Base-by-base conservation (phyloP, 2,329 filamentous ascomycete genomes). In the Aspergillus sp. region DNA sequence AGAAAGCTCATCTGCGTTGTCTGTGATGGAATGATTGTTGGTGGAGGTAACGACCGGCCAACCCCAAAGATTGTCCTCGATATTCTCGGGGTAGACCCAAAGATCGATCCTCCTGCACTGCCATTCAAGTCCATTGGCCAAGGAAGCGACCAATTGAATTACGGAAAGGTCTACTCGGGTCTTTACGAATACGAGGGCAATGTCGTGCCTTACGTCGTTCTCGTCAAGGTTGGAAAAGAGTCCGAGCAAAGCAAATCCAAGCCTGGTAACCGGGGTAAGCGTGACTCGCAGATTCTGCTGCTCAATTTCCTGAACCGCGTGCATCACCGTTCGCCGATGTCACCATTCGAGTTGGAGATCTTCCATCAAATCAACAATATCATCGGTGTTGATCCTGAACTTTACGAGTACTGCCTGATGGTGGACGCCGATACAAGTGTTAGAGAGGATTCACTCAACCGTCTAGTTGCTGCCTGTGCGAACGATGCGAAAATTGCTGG, bases 351-450 rank as follows among this genome's bases (percentile, higher is more conserved):
- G 65, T 74, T 98, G 37, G 93, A 98, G 67, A 95, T 97, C 77
- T 97, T 96, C 75, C 93, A 98, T 62, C 93, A 98, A 66, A 89
- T 98, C 74, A 95, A 96, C 78, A 98, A 98, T 65, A 88, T 98
- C 56, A 98, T 98, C 50, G 93, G 93, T 57, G 93, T 98, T 11
- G 90, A 98, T 57, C 93, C 93, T 3, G 90, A 96, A 64, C 78
- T 98, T 11, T 98, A 98, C 64, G 93, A 98, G 66, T 98, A 96
- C 59, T 76, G 97, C 42, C 77, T 98, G 54, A 95, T 95, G 90
- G 86, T 98, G 49, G 93, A 98, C 69, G 93, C 93, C 60, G 93
- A 98, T 78, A 98, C 93, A 3, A 88, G 83, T 66, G 93, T 98
- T 45, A 81, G 82, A 48, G 90, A 95, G 62, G 93, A 98, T 65